phyloP scores from a whole-genome alignment of 441 rosid genomes.

The Populus hybrid region DNA sequence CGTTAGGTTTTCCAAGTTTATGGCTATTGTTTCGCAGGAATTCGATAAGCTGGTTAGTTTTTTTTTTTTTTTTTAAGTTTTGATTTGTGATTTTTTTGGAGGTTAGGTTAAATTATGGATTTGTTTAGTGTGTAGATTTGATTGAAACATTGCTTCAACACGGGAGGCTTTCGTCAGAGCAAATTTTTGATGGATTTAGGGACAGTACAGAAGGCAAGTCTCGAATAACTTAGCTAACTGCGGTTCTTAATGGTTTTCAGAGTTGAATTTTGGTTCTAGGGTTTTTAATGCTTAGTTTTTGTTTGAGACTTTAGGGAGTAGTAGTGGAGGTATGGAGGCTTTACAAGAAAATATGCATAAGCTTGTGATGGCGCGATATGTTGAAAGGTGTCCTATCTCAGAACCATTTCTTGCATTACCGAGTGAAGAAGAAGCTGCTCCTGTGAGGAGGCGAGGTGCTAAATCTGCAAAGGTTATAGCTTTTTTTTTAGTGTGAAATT shows the following conservation, averaged over 20 bases:
- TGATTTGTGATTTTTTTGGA: background rate
- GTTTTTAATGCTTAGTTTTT: background rate
- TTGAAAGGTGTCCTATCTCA: constrained; percentile 76
- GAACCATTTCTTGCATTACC: constrained; percentile 62
- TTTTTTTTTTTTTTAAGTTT: background rate
- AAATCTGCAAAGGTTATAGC: constrained; percentile 68
- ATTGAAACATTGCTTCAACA: constrained; percentile 75
- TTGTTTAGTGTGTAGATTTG: constrained; percentile 50
- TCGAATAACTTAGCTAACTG: background rate
- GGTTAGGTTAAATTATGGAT: background rate
- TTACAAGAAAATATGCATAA: constrained; percentile 48
- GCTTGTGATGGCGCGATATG: constrained; percentile 57
- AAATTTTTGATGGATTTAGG: constrained; percentile 64
- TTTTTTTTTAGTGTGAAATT: constrained; percentile 14
- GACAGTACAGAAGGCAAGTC: constrained; percentile 38
- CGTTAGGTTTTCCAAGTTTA: constrained; percentile 63
- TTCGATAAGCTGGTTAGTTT: constrained; percentile 46
- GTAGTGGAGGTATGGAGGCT: constrained; percentile 32
- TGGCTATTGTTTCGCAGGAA: constrained; percentile 36
- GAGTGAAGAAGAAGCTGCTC: constrained; percentile 45
- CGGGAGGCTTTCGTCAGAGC: constrained; percentile 80
- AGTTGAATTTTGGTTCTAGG: background rate
- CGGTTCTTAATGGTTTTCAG: background rate
- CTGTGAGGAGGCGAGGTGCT: constrained; percentile 51
- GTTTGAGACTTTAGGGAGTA: constrained; percentile 26